Conservation (phyloP, 2,329 filamentous ascomycete genomes). For the Penicillium sp. region DNA sequence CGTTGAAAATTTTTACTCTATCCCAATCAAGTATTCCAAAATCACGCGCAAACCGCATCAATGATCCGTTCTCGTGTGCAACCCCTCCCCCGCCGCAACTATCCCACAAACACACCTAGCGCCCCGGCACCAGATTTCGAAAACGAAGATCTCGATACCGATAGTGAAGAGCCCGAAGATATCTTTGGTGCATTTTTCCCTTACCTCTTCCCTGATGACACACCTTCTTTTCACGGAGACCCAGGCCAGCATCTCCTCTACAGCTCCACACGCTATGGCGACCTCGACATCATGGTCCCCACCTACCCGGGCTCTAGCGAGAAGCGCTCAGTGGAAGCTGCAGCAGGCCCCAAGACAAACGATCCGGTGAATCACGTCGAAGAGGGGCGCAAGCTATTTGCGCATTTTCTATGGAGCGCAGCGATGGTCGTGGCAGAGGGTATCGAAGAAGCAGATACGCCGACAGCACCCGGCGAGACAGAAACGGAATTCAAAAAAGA, state of each 20-base stretch:
- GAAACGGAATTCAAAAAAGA: conserved; percentile 17
- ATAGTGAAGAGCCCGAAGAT: conserved; percentile 45
- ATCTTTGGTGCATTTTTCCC: conserved; percentile 56
- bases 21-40: not conserved
- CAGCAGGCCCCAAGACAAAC: conserved; percentile 11
- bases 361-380: conserved; percentile 34
- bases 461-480: not conserved
- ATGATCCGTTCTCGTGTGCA: conserved; percentile 36
- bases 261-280: conserved; percentile 42
- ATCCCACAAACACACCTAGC: conserved; percentile 7
- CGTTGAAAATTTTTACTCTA: not conserved
- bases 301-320: conserved; percentile 43
- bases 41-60: not conserved
- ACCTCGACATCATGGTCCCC: conserved; percentile 43
- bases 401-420: conserved; percentile 61
- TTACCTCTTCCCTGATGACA: conserved; percentile 57
- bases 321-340: conserved; percentile 19
- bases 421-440: conserved; percentile 45
- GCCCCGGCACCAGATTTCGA: conserved; percentile 18
- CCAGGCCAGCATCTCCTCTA: conserved; percentile 54
- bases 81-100: conserved; percentile 28
- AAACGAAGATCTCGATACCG: conserved; percentile 17
- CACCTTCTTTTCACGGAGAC: conserved; percentile 55
- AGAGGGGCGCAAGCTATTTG: conserved; percentile 54
- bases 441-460: conserved; percentile 36